phyloP scores from a whole-genome alignment of 331 rosid species.

The Acacia concinna region DNA sequence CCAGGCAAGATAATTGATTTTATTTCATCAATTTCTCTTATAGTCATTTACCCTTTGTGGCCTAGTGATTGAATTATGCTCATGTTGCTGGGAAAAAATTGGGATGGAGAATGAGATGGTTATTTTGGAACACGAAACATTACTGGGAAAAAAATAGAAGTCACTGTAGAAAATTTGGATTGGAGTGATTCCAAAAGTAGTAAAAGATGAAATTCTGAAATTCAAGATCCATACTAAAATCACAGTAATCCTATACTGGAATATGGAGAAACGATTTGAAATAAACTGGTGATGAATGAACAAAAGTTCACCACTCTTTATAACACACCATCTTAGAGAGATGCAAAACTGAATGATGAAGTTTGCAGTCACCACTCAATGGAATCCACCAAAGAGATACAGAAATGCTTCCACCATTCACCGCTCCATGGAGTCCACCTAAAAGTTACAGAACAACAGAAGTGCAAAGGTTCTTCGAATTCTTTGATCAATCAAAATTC shows the following conservation, averaged over 20 bases:
- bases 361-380: not conserved
- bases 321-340: not conserved
- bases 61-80: not conserved
- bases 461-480: not conserved
- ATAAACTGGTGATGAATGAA: not conserved
- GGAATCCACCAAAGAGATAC: not conserved
- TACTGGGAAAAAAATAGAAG: not conserved
- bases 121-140: not conserved
- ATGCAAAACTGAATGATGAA: not conserved
- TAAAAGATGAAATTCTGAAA: not conserved
- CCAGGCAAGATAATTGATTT: conserved; percentile 71
- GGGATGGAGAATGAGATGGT: not conserved
- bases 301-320: not conserved
- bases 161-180: not conserved
- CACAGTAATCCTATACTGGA: not conserved
- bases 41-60: conserved; percentile 15
- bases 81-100: conserved; percentile 8
- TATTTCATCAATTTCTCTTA: conserved; percentile 22
- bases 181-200: not conserved
- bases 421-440: not conserved
- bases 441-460: not conserved
- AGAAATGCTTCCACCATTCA: not conserved
- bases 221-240: not conserved
- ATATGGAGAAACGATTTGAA: not conserved
- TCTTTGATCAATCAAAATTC: not conserved